Evolutionary conservation across 208 protist genomes (phyloP), one percentile per base, ranked within the genome.

Genomic region (Leishmania braziliensis): DNA sequence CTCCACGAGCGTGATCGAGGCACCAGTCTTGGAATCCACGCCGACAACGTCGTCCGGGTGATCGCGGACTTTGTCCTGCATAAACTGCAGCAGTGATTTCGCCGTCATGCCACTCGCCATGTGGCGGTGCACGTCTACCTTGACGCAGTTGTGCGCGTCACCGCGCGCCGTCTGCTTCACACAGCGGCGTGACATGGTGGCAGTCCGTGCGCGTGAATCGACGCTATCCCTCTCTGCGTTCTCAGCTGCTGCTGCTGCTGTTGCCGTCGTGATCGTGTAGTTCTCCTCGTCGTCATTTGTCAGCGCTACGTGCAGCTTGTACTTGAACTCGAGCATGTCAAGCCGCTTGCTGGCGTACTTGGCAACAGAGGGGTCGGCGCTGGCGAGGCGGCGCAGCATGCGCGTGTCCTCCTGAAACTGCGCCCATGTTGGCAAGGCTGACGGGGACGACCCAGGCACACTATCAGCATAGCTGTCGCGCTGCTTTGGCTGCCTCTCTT

Each of bases 111-210:
- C 91, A 43, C 86, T 85, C 0, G 92, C 91, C 89, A 95, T 93
- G 86, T 96, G 92, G 68, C 90, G 94, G 86, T 97, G 92, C 71
- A 95, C 91, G 81, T 97, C 94, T 8, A 97, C 94, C 85, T 96
- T 97, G 53, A 94, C 83, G 79, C 88, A 93, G 79, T 93, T 92
- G 84, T 96, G 94, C 20, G 93, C 75, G 80, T 96, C 94, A 48
- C 90, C 91, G 56, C 88, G 84, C 66, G 82, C 83, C 76, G 63
- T 53, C 74, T 86, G 82, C 39, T 82, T 56, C 3, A 86, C 77
- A 46, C 72, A 68, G 18, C 70, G 70, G 23, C 69, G 60, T n/a
- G 82, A 51, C 29, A 51, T 50, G 14, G 72, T 23, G 46, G 68
- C 9, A 29, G 23, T 29, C 68, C 12, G 69, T 29, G 29, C 36